A percentile compares a stretch with the other conserved stretches of the same genome.
These are phyloP conservation scores for Fusarium chlamydosporum DNA, from an alignment of 2,329 filamentous ascomycete genomes.

Conservation along the genomic window DNA sequence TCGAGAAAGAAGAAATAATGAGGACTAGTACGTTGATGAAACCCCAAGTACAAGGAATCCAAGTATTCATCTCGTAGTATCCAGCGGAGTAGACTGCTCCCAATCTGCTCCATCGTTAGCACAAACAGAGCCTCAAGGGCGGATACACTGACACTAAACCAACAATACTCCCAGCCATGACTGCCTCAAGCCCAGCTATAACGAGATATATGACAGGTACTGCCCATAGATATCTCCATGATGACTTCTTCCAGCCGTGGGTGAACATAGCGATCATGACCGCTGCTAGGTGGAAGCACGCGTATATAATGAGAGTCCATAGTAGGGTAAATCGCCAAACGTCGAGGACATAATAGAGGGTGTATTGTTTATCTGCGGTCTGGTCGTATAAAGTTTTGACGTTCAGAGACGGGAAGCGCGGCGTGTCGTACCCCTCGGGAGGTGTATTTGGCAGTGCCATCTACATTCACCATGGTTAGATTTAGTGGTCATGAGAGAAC, in stretches of 20 bases:
- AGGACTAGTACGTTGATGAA: slow-evolving; percentile 86
- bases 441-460: slow-evolving; percentile 53
- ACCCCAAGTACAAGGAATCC: slow-evolving; percentile 92
- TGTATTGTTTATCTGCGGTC: slow-evolving; percentile 61
- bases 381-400: slow-evolving; percentile 71
- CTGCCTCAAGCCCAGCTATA: slow-evolving; percentile 80
- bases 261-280: slow-evolving; percentile 79
- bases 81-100: slow-evolving; percentile 86
- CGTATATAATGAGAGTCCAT: slow-evolving; percentile 88
- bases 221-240: slow-evolving; percentile 76
- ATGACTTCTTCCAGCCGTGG: slow-evolving; percentile 71
- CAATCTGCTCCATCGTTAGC: slow-evolving; percentile 65
- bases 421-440: slow-evolving; percentile 71
- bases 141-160: slow-evolving; percentile 76
- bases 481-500: neutral
- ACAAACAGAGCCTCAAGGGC: neutral
- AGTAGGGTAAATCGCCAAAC: slow-evolving; percentile 89
- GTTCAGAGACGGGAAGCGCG: slow-evolving; percentile 85
- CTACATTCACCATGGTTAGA: slow-evolving; percentile 31
- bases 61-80: slow-evolving; percentile 92
- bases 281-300: slow-evolving; percentile 79
- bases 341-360: slow-evolving; percentile 80
- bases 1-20: slow-evolving; percentile 91
- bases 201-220: slow-evolving; percentile 79
- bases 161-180: slow-evolving; percentile 85